Percentiles rank a stretch among this genome's conserved stretches.
phyloP scores from a whole-genome alignment of 2,329 filamentous ascomycete genomes.

The Trichoderma guizhouense region DNA sequence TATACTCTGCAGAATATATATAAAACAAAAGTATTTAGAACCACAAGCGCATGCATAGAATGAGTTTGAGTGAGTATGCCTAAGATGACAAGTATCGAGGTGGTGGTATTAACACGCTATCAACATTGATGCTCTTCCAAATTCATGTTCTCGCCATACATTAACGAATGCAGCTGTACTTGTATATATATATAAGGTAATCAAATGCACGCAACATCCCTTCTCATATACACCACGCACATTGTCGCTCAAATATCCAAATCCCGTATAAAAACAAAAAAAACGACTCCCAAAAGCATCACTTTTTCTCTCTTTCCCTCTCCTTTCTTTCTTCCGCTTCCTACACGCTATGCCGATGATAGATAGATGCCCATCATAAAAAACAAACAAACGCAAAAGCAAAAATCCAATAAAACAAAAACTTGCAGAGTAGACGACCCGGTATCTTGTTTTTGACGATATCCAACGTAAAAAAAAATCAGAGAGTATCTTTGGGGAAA shows the following conservation, averaged over 20 bases:
- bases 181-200: background rate
- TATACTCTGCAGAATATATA: background rate
- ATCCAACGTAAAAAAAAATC: background rate
- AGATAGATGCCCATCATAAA: background rate
- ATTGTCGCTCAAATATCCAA: background rate
- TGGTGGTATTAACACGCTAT: background rate
- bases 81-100: background rate
- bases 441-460: background rate
- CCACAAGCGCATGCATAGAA: background rate
- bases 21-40: background rate
- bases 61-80: background rate
- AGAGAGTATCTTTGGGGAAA: background rate
- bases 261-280: background rate
- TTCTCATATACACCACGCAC: background rate
- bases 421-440: background rate
- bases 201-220: background rate
- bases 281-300: background rate
- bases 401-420: background rate
- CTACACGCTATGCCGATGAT: slow-evolving; percentile 5
- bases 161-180: background rate
- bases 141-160: background rate
- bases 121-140: background rate
- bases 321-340: background rate
- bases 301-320: background rate
- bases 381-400: background rate